phyloP scores from a whole-genome alignment of 495 filamentous ascomycete species.

The Penicillium subrubescens region DNA sequence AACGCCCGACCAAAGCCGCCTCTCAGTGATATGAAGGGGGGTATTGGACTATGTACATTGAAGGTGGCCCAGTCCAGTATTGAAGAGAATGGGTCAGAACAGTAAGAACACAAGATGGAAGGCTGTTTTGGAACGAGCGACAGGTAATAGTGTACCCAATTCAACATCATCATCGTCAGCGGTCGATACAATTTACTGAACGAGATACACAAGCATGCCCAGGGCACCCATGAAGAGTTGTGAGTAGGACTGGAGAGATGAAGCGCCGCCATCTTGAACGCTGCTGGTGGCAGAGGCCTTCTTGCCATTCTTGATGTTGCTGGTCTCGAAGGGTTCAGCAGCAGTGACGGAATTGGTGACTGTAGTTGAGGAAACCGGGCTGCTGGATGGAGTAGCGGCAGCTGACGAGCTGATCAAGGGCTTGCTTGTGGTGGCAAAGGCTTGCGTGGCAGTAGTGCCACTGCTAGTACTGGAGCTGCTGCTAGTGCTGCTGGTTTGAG shows the following conservation, averaged over 20 bases:
- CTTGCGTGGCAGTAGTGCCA: background rate
- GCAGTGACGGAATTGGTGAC: slow-evolving; percentile 14
- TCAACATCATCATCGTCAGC: background rate
- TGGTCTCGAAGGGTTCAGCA: slow-evolving; percentile 6
- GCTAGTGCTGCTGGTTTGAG: slow-evolving; percentile 3
- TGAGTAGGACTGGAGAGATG: slow-evolving; percentile 15
- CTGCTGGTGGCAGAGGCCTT: slow-evolving; percentile 15
- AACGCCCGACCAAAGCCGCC: slow-evolving; percentile 18
- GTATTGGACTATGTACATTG: slow-evolving; percentile 27
- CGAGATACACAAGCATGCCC: slow-evolving; percentile 19
- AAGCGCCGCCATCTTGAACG: slow-evolving; percentile 22
- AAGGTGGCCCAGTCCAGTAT: slow-evolving; percentile 12
- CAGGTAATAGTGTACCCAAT: background rate
- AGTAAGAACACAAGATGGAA: background rate
- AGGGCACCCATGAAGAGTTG: slow-evolving; percentile 20
- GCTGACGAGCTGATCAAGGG: slow-evolving; percentile 24
- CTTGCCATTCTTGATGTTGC: slow-evolving; percentile 13
- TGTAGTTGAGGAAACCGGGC: slow-evolving; percentile 8
- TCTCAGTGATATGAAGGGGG: slow-evolving; percentile 20
- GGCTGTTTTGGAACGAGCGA: slow-evolving; percentile 3
- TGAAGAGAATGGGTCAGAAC: background rate
- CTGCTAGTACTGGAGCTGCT: background rate
- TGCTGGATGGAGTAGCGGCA: slow-evolving; percentile 20
- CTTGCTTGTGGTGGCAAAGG: slow-evolving; percentile 20
- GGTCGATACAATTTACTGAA: slow-evolving; percentile 9